These are phyloP conservation scores for Suillus spraguei DNA, from an alignment of 768 basidiomycete genomes.

Conservation along the genomic window DNA sequence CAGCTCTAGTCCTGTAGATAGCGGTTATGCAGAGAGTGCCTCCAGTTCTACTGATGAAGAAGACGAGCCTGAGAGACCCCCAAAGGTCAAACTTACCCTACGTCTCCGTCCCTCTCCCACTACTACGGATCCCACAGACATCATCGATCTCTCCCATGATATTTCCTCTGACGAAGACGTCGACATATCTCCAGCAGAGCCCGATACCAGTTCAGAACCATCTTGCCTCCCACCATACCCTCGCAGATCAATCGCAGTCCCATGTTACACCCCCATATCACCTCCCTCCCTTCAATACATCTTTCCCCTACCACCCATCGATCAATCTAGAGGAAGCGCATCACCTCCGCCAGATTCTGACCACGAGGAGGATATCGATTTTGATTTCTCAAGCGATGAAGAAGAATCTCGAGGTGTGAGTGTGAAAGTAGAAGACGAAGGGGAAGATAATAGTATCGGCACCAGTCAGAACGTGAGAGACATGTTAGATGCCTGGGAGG, in stretches of 20 bases:
- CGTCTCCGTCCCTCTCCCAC: conserved; percentile 51
- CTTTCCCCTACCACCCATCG: conserved; percentile 27
- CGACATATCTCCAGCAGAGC: conserved; percentile 23
- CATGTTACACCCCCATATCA: conserved; percentile 51
- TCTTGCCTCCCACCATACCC: conserved; percentile 60
- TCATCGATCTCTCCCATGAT: conserved; percentile 47
- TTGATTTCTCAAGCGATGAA: conserved; percentile 30
- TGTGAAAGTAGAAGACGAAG: conserved; percentile 23
- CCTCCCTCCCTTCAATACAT: conserved; percentile 25
- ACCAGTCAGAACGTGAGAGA: conserved; percentile 68
- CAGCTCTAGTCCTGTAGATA: conserved; percentile 28
- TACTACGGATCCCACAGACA: conserved; percentile 25
- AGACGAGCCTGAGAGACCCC: conserved; percentile 40
- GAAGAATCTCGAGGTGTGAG: conserved; percentile 6
- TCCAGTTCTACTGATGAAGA: conserved; percentile 31
- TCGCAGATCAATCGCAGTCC: conserved; percentile 59
- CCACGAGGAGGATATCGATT: conserved; percentile 40
- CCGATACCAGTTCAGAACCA: conserved; percentile 33
- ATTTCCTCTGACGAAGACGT: conserved; percentile 20
- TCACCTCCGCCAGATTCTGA: conserved; percentile 74
- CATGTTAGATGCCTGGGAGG: conserved; percentile 73
- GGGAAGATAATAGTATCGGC: conserved; percentile 29
- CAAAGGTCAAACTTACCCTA: conserved; percentile 72
- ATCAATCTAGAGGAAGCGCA: conserved; percentile 44
- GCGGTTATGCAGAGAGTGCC: conserved; percentile 27